Percentiles rank a stretch among this genome's conserved stretches.
These are phyloP conservation scores for Aureobasidium melanogenum DNA, from an alignment of 2,329 filamentous ascomycete species.

Conservation along the genomic window DNA sequence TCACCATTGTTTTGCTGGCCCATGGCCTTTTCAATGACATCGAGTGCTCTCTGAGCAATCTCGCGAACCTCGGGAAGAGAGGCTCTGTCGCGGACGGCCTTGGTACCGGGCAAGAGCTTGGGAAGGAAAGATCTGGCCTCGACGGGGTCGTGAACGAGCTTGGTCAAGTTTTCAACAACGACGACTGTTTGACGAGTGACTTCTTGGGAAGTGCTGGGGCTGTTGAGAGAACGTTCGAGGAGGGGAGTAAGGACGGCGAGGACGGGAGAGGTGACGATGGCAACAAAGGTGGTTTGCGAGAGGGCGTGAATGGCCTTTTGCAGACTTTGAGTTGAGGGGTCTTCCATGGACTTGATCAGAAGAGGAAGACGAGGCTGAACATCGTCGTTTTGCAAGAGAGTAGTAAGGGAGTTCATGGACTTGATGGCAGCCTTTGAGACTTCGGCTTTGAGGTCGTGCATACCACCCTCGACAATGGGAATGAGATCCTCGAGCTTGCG, in stretches of 20 bases:
- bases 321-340: conserved; percentile 77
- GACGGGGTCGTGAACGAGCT: conserved; percentile 90
- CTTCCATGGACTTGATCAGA: conserved; percentile 88
- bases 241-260: conserved; percentile 90
- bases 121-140: conserved; percentile 93
- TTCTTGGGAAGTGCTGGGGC: conserved; percentile 82
- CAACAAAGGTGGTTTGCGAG: conserved; percentile 97
- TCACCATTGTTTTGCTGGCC: conserved; percentile 50
- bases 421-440: conserved; percentile 78
- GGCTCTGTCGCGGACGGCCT: conserved; percentile 76
- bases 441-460: conserved; percentile 93
- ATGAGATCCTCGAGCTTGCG: conserved; percentile 78
- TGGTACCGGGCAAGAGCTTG: conserved; percentile 87
- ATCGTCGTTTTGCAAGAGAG: conserved; percentile 91
- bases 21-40: conserved; percentile 93
- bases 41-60: conserved; percentile 70
- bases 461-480: conserved; percentile 80
- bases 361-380: conserved; percentile 86
- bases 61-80: conserved; percentile 93
- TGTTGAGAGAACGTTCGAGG: conserved; percentile 88
- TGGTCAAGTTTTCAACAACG: conserved; percentile 95
- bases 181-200: conserved; percentile 92
- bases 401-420: conserved; percentile 85
- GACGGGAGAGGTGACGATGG: conserved; percentile 89
- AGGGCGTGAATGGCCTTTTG: conserved; percentile 96